Evolutionary conservation across 192 early-diverging fungal species (phyloP).

Genomic region (Linderina pennispora): DNA sequence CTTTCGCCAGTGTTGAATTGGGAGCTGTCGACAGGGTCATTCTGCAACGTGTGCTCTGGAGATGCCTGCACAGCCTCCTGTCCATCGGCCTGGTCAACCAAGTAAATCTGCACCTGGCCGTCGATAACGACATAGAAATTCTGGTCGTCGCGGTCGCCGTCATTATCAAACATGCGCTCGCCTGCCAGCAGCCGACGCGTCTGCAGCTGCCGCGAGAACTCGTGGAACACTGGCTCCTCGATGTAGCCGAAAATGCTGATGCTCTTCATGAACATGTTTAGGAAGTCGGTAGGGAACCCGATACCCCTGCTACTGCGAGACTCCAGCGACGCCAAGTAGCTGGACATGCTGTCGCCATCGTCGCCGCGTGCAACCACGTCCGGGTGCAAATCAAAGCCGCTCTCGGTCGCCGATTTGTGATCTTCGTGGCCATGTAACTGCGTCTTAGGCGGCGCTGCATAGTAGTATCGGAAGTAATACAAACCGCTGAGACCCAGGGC

Average conservation of each 20-base stretch:
- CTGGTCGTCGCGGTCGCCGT: slow-evolving; percentile 49
- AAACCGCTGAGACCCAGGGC: slow-evolving; percentile 11
- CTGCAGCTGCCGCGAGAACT: slow-evolving; percentile 86
- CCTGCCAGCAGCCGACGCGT: slow-evolving; percentile 66
- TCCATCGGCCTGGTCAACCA: too few relatives aligned
- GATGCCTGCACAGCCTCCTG: too few relatives aligned
- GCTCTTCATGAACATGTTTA: slow-evolving; percentile 51
- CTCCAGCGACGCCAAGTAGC: slow-evolving; percentile 32
- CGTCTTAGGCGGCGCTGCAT: slow-evolving; percentile 22
- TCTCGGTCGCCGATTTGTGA: slow-evolving; percentile 4
- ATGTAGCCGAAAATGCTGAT: slow-evolving; percentile 98
- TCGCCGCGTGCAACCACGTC: slow-evolving; percentile 27
- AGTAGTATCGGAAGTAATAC: slow-evolving; percentile 41
- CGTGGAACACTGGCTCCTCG: slow-evolving; percentile 93
- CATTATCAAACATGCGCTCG: slow-evolving; percentile 73
- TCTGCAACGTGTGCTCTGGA: too few relatives aligned
- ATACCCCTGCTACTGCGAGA: slow-evolving; percentile 17
- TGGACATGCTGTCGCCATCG: slow-evolving; percentile 19
- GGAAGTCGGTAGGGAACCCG: slow-evolving; percentile 43
- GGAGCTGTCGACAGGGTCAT: too few relatives aligned
- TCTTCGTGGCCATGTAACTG: slow-evolving; percentile 5
- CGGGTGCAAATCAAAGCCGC: slow-evolving; percentile 39
- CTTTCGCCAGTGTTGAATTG: too few relatives aligned
- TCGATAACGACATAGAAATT: slow-evolving; percentile 97
- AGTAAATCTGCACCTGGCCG: slow-evolving; percentile 86